A percentile compares a stretch with the other conserved stretches of the same genome.
Conservation (phyloP, 768 basidiomycete species). For the Termitomyces sp. region DNA sequence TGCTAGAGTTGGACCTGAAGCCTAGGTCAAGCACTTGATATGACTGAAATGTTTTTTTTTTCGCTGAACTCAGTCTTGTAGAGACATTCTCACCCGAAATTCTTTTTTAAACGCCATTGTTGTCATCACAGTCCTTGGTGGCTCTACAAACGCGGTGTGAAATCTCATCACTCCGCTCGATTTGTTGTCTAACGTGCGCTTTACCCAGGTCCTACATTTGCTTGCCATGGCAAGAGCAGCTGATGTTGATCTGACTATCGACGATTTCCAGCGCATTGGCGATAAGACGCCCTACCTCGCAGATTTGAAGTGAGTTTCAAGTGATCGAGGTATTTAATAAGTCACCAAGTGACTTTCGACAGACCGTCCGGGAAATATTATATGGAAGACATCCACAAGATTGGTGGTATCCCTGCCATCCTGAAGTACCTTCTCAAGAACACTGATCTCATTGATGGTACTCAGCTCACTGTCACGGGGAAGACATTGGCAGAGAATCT, state of each 20-base stretch:
- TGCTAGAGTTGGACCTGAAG: constrained; percentile 76
- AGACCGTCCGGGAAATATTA: constrained; percentile 77
- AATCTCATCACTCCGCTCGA: constrained; percentile 10
- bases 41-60: neutral
- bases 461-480: constrained; percentile 85
- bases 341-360: neutral
- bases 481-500: constrained; percentile 87
- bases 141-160: constrained; percentile 78
- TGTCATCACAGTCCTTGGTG: constrained; percentile 74
- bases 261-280: constrained; percentile 80
- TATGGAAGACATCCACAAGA: constrained; percentile 86
- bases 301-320: constrained; percentile 58
- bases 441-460: constrained; percentile 75
- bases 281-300: constrained; percentile 80
- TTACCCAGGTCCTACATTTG: constrained; percentile 67
- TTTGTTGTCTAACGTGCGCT: neutral
- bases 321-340: neutral
- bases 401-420: constrained; percentile 81
- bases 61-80: constrained; percentile 6
- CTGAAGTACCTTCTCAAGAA: constrained; percentile 79
- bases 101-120: constrained; percentile 81
- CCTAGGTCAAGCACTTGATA: constrained; percentile 42
- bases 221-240: constrained; percentile 83
- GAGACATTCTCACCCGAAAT: constrained; percentile 39
- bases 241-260: constrained; percentile 64